Base-by-base conservation (phyloP, 2,329 filamentous ascomycete genomes). In the Huntiella moniliformis region DNA sequence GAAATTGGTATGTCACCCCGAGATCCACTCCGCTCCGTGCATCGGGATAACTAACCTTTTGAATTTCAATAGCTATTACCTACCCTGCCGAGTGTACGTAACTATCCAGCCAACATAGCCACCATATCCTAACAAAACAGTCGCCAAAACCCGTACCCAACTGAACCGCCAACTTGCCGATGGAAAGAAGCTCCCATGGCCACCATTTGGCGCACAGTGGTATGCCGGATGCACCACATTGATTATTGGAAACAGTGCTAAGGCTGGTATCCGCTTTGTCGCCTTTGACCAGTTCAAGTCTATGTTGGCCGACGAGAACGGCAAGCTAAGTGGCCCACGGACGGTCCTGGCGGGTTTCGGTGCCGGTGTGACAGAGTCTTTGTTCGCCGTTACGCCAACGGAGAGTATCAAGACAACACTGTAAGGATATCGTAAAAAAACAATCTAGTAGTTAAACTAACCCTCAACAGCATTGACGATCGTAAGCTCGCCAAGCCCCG, bases 371-470 rank as follows among this genome's bases (percentile, higher is more conserved):
- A 96, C 88, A 2, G 91, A 98, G 66, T 92, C 83, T 3, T 65
- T 95, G 44, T 66, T 98, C 3, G 91, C 91, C 8, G 91, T 98
- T 32, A 98, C 91, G 32, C 91, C 91, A 0, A 95, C 92, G 49
- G 91, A 98, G 65, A 92, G 84, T 56, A 95, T 98, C 64, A 98
- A 98, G 70, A 98, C 91, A 43, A 92, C 92, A 54, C 67, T 98
- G 73, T 82, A 59, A 45, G 66, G 61, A 42, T 40, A 52, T 33
- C 33, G 18, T 31, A 7, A 5, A 5, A 5, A 34, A 32, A 15
- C 15, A 32, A 18, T 17, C 10, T 3, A 5, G 18, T 4, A 40
- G 41, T 8, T n/a, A 34, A 38, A 16, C 44, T 38, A 32, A n/a
- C 28, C 13, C 13, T 4, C 47, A 22, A 22, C 53, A 86, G 81